Percentiles rank a stretch among this genome's conserved stretches.
phyloP scores from a whole-genome alignment of 768 basidiomycete genomes.

The Kwoniella europaea region DNA sequence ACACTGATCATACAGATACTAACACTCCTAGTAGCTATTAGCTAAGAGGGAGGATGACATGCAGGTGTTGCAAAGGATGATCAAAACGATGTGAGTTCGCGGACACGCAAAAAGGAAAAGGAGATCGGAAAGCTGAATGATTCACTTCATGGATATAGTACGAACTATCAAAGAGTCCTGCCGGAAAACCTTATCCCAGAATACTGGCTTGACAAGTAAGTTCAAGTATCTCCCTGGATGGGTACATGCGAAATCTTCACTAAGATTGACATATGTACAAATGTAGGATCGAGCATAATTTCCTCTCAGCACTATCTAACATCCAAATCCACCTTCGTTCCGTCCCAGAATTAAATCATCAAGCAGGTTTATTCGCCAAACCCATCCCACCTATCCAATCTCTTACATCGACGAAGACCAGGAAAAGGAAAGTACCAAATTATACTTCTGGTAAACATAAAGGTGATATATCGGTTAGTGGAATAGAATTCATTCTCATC shows the following conservation, averaged over 20 bases:
- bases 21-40: not conserved
- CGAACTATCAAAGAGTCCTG: not conserved
- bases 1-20: no score
- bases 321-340: constrained; percentile 13
- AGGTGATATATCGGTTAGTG: constrained; percentile 3
- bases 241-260: no score
- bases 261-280: not conserved
- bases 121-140: not conserved
- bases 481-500: constrained; percentile 16
- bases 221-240: not conserved
- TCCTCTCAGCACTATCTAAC: constrained; percentile 14
- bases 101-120: not conserved
- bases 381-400: not conserved
- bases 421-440: not conserved
- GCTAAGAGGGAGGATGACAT: constrained; percentile 4
- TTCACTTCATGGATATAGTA: not conserved
- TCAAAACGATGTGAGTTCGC: not conserved
- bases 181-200: constrained; percentile 8
- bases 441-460: not conserved
- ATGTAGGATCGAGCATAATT: constrained; percentile 15
- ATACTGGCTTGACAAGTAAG: constrained; percentile 17
- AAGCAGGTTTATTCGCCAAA: constrained; percentile 18
- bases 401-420: not conserved
- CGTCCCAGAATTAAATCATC: constrained; percentile 4
- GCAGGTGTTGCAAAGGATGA: not conserved